A percentile compares a stretch with the other conserved stretches of the same genome.
Evolutionary conservation across 371 early-diverging fungal genomes (phyloP).

Genomic region (Syncephalastrum sp.): DNA sequence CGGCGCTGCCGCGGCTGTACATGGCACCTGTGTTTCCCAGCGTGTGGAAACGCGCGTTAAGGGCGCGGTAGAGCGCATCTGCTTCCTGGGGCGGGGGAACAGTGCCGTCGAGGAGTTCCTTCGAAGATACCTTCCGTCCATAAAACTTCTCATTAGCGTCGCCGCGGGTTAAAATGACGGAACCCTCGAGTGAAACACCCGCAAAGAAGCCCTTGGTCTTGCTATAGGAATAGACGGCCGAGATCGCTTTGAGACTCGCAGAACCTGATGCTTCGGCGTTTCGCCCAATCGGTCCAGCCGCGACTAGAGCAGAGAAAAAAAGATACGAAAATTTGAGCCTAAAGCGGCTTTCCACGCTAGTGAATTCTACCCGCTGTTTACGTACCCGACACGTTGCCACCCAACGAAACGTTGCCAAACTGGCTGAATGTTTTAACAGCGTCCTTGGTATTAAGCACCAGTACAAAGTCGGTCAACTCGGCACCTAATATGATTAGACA

Average conservation of each 20-base stretch:
- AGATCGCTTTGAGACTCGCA: slow-evolving; percentile 69
- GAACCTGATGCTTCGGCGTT: slow-evolving; percentile 88
- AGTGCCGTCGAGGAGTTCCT: slow-evolving; percentile 75
- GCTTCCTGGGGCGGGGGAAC: slow-evolving; percentile 82
- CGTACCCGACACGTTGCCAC: slow-evolving; percentile 76
- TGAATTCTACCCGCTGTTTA: neutral
- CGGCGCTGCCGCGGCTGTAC: slow-evolving; percentile 20
- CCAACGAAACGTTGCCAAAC: slow-evolving; percentile 90
- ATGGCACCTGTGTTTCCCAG: slow-evolving; percentile 16
- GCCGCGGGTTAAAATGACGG: slow-evolving; percentile 87
- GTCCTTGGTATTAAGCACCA: slow-evolving; percentile 79
- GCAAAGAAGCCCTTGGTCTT: slow-evolving; percentile 90
- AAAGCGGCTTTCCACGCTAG: too few species aligned
- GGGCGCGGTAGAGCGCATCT: slow-evolving; percentile 75
- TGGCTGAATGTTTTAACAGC: slow-evolving; percentile 89
- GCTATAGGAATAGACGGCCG: slow-evolving; percentile 89
- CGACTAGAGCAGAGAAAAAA: slow-evolving; percentile 47
- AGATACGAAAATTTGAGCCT: neutral
- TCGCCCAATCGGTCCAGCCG: slow-evolving; percentile 93
- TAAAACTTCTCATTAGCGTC: slow-evolving; percentile 91
- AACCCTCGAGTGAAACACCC: slow-evolving; percentile 91
- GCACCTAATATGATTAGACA: slow-evolving; percentile 51
- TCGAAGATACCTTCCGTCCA: slow-evolving; percentile 72
- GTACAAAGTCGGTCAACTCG: slow-evolving; percentile 91
- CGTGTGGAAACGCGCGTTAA: slow-evolving; percentile 44